Percentiles rank a stretch among this genome's conserved stretches.
These are phyloP conservation scores for Glonium stellatum DNA, from an alignment of 495 filamentous ascomycete species.

Conservation along the genomic window DNA sequence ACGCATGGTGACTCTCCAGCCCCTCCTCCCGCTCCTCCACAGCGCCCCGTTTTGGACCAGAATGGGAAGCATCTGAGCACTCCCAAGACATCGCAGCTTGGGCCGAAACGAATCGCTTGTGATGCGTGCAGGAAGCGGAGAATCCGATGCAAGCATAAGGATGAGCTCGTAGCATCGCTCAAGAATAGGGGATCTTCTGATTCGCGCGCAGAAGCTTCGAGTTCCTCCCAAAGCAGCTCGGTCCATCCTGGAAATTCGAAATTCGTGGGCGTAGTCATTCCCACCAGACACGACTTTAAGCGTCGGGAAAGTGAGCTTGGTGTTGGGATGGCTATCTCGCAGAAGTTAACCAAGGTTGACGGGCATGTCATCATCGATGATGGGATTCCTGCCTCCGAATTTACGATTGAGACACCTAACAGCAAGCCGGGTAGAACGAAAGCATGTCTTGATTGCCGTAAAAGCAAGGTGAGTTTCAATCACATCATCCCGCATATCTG, in stretches of 20 bases:
- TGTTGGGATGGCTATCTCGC: not conserved
- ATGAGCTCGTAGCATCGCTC: slow-evolving; percentile 24
- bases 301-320: not conserved
- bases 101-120: slow-evolving; percentile 41
- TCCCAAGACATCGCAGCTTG: slow-evolving; percentile 41
- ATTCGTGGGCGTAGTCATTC: not conserved
- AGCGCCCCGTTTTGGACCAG: slow-evolving; percentile 9
- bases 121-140: slow-evolving; percentile 40
- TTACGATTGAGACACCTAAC: slow-evolving; percentile 15
- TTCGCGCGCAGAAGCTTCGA: not conserved
- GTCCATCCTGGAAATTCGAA: not conserved
- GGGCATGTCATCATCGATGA: slow-evolving; percentile 11
- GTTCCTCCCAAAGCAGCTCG: not conserved
- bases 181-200: not conserved
- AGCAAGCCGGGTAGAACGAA: slow-evolving; percentile 47
- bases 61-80: slow-evolving; percentile 30
- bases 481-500: slow-evolving; percentile 1
- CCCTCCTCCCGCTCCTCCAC: slow-evolving; percentile 6
- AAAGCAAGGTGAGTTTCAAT: slow-evolving; percentile 52
- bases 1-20: slow-evolving; percentile 2
- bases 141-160: slow-evolving; percentile 43
- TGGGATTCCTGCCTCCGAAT: slow-evolving; percentile 17
- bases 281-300: not conserved
- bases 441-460: slow-evolving; percentile 60
- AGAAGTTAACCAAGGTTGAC: slow-evolving; percentile 10